Conservation (phyloP, 805 yeast species). For the Lipomyces yamadae region DNA sequence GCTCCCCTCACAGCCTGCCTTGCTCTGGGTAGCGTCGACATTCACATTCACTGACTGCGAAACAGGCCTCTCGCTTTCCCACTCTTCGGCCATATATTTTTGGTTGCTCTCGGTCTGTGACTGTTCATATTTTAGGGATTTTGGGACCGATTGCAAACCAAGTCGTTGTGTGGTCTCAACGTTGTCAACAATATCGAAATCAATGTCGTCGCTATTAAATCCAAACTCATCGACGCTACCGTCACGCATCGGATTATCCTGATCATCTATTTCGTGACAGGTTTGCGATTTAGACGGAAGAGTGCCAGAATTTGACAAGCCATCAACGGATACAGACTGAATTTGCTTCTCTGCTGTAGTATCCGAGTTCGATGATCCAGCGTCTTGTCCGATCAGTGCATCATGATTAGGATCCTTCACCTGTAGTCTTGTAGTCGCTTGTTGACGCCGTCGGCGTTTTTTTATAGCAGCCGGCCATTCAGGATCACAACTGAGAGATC, state of each 20-base stretch:
- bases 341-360: neutral
- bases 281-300: neutral
- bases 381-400: neutral
- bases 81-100: no score
- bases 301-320: neutral
- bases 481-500: slow-evolving; percentile 31
- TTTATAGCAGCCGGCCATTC: slow-evolving; percentile 27
- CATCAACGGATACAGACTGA: neutral
- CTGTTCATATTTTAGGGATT: no score
- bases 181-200: slow-evolving; percentile 15
- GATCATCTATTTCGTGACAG: neutral
- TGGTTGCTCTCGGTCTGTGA: no score
- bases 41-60: neutral
- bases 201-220: slow-evolving; percentile 18
- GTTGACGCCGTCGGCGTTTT: slow-evolving; percentile 12
- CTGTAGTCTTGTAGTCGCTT: neutral
- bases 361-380: slow-evolving; percentile 5
- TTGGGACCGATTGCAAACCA: neutral
- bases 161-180: neutral
- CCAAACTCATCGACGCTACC: slow-evolving; percentile 12
- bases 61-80: neutral
- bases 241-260: neutral
- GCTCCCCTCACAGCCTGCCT: neutral
- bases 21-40: no score
- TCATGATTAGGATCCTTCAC: neutral